phyloP scores from a whole-genome alignment of 768 basidiomycete genomes.

The Dioszegia aurantiaca region DNA sequence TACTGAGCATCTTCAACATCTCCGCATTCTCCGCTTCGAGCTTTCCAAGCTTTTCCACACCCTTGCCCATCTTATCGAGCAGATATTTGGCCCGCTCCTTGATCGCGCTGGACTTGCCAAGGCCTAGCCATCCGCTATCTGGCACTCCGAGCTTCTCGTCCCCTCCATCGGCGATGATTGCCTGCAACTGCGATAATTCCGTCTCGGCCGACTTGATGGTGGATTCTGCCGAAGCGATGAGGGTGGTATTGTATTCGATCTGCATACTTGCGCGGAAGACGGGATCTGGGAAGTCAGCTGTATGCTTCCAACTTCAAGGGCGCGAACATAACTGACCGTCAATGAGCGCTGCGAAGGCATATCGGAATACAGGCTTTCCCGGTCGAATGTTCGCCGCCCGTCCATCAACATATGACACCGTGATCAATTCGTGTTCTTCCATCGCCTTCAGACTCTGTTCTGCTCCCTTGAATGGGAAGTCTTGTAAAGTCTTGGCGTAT shows the following conservation, averaged over 20 bases:
- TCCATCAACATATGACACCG: conserved; percentile 73
- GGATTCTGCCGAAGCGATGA: conserved; percentile 57
- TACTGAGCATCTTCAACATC: conserved; percentile 36
- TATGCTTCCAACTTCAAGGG: not conserved
- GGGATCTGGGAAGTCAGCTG: conserved; percentile 57
- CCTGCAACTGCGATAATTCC: conserved; percentile 68
- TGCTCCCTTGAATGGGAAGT: conserved; percentile 89
- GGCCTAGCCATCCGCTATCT: conserved; percentile 22
- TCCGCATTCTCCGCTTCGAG: conserved; percentile 68
- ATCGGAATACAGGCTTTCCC: conserved; percentile 84
- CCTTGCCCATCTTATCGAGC: conserved; percentile 69
- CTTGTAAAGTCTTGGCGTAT: conserved; percentile 75
- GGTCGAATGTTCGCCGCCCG: conserved; percentile 79
- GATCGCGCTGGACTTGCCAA: conserved; percentile 53
- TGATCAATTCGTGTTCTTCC: conserved; percentile 80
- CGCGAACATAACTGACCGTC: conserved; percentile 59
- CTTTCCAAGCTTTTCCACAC: conserved; percentile 65
- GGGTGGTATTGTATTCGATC: conserved; percentile 67
- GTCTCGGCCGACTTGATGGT: conserved; percentile 70
- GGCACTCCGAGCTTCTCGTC: conserved; percentile 56
- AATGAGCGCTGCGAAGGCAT: conserved; percentile 77
- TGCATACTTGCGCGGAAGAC: conserved; percentile 79
- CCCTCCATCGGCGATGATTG: conserved; percentile 59
- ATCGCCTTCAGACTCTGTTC: conserved; percentile 74
- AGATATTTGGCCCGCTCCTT: conserved; percentile 66